phyloP scores from a whole-genome alignment of 352 stramenopile species.

The Pythium plurisporium region DNA sequence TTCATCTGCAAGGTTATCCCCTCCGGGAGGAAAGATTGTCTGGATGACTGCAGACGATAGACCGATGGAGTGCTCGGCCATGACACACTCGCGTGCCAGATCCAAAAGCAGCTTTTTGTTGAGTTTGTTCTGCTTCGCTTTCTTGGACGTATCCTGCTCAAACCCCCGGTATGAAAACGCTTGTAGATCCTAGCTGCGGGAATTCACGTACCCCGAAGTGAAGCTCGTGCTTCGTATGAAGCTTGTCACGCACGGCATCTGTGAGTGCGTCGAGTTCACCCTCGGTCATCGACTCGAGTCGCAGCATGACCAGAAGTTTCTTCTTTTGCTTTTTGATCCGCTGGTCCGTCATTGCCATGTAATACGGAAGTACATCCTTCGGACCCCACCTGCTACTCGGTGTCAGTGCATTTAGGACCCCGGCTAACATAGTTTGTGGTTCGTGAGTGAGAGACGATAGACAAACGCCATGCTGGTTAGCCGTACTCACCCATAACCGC shows the following conservation, averaged over 20 bases:
- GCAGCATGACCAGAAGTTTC: conserved; percentile 10
- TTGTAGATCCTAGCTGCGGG: no score
- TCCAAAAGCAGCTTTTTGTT: conserved; percentile 16
- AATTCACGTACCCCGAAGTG: conserved; percentile 10
- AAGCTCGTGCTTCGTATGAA: not conserved
- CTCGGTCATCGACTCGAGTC: not conserved
- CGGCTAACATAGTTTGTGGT: conserved; percentile 35
- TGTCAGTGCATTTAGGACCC: conserved; percentile 44
- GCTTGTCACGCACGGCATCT: conserved; percentile 2
- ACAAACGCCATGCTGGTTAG: no score
- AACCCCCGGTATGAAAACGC: not conserved
- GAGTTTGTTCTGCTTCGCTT: conserved; percentile 13
- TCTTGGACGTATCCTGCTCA: conserved; percentile 13
- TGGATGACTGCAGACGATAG: not conserved
- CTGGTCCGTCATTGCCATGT: conserved; percentile 22
- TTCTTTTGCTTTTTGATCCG: conserved; percentile 15
- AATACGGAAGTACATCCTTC: conserved; percentile 23
- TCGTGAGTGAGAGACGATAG: no score
- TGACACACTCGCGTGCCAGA: conserved; percentile 1
- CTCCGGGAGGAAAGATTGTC: not conserved
- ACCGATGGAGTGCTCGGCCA: not conserved
- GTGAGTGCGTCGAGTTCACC: conserved; percentile 20
- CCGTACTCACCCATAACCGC: conserved; percentile 36
- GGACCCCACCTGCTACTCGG: conserved; percentile 15
- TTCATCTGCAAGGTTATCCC: no score